These are phyloP conservation scores for Castanea sativa DNA, from an alignment of 306 rosid species.

Conservation along the genomic window DNA sequence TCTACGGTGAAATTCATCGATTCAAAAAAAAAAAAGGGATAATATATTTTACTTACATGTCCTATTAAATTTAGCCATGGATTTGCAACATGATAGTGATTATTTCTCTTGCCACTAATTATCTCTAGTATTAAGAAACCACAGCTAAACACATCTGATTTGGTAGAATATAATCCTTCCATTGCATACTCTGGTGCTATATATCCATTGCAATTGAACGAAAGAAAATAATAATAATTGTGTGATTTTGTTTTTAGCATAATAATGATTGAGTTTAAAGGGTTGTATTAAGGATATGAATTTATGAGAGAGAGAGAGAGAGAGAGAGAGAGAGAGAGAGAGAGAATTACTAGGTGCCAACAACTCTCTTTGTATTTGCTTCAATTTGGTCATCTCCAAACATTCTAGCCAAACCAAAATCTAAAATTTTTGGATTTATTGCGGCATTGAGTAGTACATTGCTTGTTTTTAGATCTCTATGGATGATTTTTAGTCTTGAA, in stretches of 20 bases:
- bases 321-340: not conserved
- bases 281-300: too few relatives aligned
- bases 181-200: constrained; percentile 42
- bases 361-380: constrained; percentile 38
- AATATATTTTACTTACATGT: constrained; percentile 30
- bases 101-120: constrained; percentile 39
- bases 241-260: not conserved
- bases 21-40: not conserved
- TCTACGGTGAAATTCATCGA: not conserved
- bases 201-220: constrained; percentile 21
- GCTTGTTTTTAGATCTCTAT: constrained; percentile 44
- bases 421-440: constrained; percentile 43
- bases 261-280: too few relatives aligned
- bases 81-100: not conserved
- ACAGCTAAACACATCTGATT: constrained; percentile 34
- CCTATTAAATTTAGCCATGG: constrained; percentile 31
- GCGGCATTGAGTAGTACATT: constrained; percentile 34
- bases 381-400: constrained; percentile 42
- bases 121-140: constrained; percentile 38
- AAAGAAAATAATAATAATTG: not conserved
- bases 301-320: too few relatives aligned
- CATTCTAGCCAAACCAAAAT: constrained; percentile 49
- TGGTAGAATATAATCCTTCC: constrained; percentile 35
- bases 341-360: constrained; percentile 37
- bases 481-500: constrained; percentile 43